A percentile compares a stretch with the other conserved stretches of the same genome.
Evolutionary conservation across 2,329 filamentous ascomycete species (phyloP).

Genomic region (Drechslerella coelobrocha): DNA sequence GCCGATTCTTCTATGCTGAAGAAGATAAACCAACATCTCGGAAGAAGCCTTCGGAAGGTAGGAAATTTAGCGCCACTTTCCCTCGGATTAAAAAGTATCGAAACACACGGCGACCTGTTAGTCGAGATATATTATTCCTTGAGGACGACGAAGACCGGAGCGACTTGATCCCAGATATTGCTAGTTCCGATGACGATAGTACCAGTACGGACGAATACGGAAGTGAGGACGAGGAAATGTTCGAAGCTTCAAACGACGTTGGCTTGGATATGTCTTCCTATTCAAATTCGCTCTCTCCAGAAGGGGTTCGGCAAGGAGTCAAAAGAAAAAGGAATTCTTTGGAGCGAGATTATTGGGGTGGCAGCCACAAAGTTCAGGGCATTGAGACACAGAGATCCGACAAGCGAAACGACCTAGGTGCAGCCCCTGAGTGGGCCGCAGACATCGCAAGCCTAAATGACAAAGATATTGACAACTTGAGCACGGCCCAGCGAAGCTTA

Average conservation of each 20-base stretch:
- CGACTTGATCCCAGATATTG: conserved; percentile 37
- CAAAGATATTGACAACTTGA: conserved; percentile 43
- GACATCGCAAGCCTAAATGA: conserved; percentile 37
- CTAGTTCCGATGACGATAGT: conserved; percentile 43
- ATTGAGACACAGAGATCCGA: conserved; percentile 25
- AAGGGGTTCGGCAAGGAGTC: conserved; percentile 40
- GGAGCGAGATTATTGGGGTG: conserved; percentile 42
- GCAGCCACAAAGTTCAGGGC: conserved; percentile 31
- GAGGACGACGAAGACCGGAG: conserved; percentile 42
- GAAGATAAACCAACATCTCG: conserved; percentile 31
- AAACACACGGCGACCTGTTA: conserved; percentile 34
- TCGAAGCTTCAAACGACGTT: conserved; percentile 34
- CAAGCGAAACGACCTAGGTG: conserved; percentile 20
- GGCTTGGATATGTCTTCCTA: conserved; percentile 39
- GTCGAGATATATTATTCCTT: conserved; percentile 41
- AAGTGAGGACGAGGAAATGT: conserved; percentile 46
- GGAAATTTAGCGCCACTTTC: conserved; percentile 42
- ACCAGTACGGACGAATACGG: conserved; percentile 43
- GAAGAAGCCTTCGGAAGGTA: conserved; percentile 12
- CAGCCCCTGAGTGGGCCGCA: conserved; percentile 32
- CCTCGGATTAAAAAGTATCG: conserved; percentile 45
- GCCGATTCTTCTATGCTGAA: conserved; percentile 53
- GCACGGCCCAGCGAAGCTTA: conserved; percentile 23
- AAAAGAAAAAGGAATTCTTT: conserved; percentile 32
- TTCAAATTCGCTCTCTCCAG: conserved; percentile 32